phyloP scores from a whole-genome alignment of 202 grass and related monocot species.

The Zoysia matrella region DNA sequence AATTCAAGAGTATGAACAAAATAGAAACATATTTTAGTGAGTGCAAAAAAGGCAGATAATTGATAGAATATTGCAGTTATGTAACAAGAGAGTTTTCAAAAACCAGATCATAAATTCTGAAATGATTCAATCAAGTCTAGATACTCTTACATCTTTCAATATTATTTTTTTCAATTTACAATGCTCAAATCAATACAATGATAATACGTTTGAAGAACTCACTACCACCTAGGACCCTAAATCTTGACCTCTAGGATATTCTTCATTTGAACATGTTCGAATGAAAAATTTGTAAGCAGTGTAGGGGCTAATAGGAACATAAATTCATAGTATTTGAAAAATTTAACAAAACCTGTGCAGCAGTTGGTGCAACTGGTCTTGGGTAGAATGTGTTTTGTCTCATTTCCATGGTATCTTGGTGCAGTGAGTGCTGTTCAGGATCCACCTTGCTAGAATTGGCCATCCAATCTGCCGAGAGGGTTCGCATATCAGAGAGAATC shows the following conservation, averaged over 20 bases:
- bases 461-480: constrained; percentile 98
- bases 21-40: background rate
- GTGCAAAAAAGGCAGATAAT: background rate
- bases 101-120: background rate
- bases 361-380: constrained; percentile 95
- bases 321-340: constrained; percentile 36
- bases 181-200: constrained; percentile 27
- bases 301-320: constrained; percentile 21
- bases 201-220: constrained; percentile 31
- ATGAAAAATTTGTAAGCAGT: constrained; percentile 23
- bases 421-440: constrained; percentile 69
- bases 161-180: background rate
- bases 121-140: constrained; percentile 13
- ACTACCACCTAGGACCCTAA: constrained; percentile 41
- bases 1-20: background rate
- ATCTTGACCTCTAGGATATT: constrained; percentile 22
- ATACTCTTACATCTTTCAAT: background rate
- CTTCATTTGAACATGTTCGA: constrained; percentile 20
- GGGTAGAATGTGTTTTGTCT: constrained; percentile 86
- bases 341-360: constrained; percentile 75
- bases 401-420: constrained; percentile 83
- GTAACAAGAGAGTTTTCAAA: background rate
- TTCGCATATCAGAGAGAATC: constrained; percentile 99
- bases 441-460: constrained; percentile 87
- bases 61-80: background rate